Conservation (phyloP, 306 rosid species). For the Cercis canadensis region DNA sequence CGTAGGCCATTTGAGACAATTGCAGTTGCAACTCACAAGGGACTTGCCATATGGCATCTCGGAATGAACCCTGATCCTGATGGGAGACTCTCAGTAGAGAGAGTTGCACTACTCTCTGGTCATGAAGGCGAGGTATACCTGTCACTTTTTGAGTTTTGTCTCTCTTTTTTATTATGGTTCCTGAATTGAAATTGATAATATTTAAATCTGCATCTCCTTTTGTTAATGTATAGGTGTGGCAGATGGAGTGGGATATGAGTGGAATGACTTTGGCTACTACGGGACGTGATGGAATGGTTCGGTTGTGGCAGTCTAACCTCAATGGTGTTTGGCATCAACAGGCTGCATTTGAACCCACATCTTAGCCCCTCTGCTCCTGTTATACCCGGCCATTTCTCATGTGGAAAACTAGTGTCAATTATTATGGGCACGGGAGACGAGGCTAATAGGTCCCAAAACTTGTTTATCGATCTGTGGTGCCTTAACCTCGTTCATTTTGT, state of each 20-base stretch:
- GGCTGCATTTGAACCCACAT: constrained; percentile 76
- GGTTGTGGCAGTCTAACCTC: constrained; percentile 90
- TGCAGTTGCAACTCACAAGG: constrained; percentile 77
- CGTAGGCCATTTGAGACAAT: constrained; percentile 79
- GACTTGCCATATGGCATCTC: constrained; percentile 84
- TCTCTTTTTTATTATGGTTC: constrained; percentile 15
- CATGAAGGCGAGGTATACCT: constrained; percentile 74
- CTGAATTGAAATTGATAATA: background rate
- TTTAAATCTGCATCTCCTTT: constrained; percentile 9
- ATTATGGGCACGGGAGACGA: background rate
- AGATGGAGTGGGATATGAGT: constrained; percentile 98
- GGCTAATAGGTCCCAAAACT: background rate
- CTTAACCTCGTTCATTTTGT: constrained; percentile 12
- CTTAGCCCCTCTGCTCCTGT: constrained; percentile 44
- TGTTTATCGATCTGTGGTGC: background rate
- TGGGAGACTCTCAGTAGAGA: constrained; percentile 81
- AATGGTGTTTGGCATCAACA: constrained; percentile 90
- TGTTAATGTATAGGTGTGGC: constrained; percentile 71
- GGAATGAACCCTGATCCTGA: constrained; percentile 71
- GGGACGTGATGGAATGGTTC: constrained; percentile 74
- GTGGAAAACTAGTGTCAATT: constrained; percentile 19
- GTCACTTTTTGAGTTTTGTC: constrained; percentile 17
- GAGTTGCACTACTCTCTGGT: constrained; percentile 70
- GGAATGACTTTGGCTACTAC: constrained; percentile 97
- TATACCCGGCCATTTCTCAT: background rate